Evolutionary conservation across 129 eudicot species (phyloP), one percentile per base, ranked within the genome.

Genomic region (Ambrosia trifida): DNA sequence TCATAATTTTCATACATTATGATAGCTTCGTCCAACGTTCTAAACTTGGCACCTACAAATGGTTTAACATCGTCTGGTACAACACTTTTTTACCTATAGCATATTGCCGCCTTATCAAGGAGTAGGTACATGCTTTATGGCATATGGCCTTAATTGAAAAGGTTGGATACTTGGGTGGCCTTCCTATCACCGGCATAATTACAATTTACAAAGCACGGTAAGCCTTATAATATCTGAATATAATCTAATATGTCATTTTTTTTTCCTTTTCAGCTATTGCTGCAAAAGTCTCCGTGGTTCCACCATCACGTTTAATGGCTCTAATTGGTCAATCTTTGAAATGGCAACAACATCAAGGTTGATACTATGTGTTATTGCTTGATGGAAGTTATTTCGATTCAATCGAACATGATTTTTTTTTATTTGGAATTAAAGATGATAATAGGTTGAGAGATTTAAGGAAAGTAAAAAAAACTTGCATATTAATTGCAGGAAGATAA

Each of bases 261-360:
- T 58, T 74, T 18, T 32, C 5, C 35, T 75, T 81, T 85, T 69
- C 91, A 95, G 99, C 89, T 76, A 73, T 95, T 65, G 87, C 96
- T 31, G 90, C 88, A n/a, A 97, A 95, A 83, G 99, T 95, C 76
- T 95, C 99, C 30, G 99, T 95, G 47, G 97, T 90, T 73, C 99
- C 99, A 64, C 99, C 99, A 57, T 95, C 99, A 68, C 92, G 99
- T 20, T 70, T 95, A 56, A 95, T 84, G 94, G 99, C 99, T 70
- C 68, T 95, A 76, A 95, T 95, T 72, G 99, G 99, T 45, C 99
- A 95, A 81, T 88, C 99, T 50, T 70, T 95, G 68, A 95, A 95
- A 80, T 95, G 99, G 99, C 99, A 95, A 71, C 99, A 95, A 76
- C 96, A 95, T 74, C 99, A 95, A 95, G 99, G 99, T 94, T 69